phyloP scores from a whole-genome alignment of 371 early-diverging fungal genomes.

The Sporodiniella umbellata region DNA sequence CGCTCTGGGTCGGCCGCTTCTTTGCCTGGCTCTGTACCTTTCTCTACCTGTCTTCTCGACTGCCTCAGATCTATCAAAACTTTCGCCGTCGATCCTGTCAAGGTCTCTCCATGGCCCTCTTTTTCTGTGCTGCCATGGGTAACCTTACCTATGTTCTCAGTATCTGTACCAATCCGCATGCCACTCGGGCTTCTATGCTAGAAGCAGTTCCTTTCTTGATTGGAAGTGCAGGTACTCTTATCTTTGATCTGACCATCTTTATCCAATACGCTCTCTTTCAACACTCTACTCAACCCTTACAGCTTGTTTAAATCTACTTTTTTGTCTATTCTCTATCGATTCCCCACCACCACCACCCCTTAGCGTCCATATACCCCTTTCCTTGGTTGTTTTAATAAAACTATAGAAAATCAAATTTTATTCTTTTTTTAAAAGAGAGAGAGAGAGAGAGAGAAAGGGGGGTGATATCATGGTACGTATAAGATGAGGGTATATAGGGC shows the following conservation, averaged over 20 bases:
- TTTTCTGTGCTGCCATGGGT: conserved; percentile 69
- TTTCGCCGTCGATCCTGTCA: conserved; percentile 56
- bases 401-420: background rate
- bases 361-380: background rate
- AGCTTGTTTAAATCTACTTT: background rate
- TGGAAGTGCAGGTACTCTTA: conserved; percentile 64
- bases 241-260: conserved; percentile 65
- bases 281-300: background rate
- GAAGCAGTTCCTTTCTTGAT: conserved; percentile 67
- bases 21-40: conserved; percentile 68
- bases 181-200: conserved; percentile 34
- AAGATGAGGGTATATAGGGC: too few species aligned
- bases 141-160: conserved; percentile 68
- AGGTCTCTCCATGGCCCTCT: conserved; percentile 67
- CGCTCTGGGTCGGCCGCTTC: conserved; percentile 52
- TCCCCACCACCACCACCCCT: background rate
- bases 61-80: conserved; percentile 71
- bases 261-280: conserved; percentile 40
- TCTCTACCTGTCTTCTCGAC: conserved; percentile 63
- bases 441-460: background rate
- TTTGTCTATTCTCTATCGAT: conserved; percentile 1
- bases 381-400: too few species aligned
- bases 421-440: background rate
- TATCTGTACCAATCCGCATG: conserved; percentile 57
- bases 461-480: too few species aligned